Conservation (phyloP, 2,329 filamentous ascomycete genomes). For the Clonostachys sp. region DNA sequence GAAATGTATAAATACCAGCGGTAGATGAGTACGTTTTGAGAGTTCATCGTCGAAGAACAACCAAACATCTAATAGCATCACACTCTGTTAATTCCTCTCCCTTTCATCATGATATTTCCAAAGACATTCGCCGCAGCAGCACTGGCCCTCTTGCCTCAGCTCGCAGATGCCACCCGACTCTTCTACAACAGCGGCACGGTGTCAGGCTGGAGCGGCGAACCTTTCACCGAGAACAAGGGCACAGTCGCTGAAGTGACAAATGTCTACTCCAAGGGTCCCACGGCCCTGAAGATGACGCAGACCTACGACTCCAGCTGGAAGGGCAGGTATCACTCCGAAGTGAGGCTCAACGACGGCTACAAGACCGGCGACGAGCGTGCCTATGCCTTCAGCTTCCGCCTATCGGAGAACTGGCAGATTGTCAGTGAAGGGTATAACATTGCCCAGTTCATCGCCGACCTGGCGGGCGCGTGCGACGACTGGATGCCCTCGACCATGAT, state of each 20-base stretch:
- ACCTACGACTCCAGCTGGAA: slow-evolving; percentile 31
- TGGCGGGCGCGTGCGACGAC: slow-evolving; percentile 32
- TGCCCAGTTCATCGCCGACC: slow-evolving; percentile 46
- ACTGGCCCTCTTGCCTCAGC: slow-evolving; percentile 13
- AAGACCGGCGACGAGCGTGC: slow-evolving; percentile 35
- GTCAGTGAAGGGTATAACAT: slow-evolving; percentile 38
- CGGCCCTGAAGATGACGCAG: slow-evolving; percentile 39
- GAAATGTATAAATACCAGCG: no score
- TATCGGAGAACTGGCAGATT: slow-evolving; percentile 40
- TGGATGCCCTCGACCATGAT: slow-evolving; percentile 45
- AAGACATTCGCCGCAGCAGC: slow-evolving; percentile 5
- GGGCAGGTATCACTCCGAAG: slow-evolving; percentile 45
- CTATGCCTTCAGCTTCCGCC: slow-evolving; percentile 47
- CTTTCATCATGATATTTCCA: slow-evolving; percentile 4
- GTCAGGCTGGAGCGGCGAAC: slow-evolving; percentile 27
- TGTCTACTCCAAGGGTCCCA: slow-evolving; percentile 26
- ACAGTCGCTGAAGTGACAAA: slow-evolving; percentile 34
- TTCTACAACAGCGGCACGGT: slow-evolving; percentile 36
- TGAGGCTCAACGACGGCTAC: slow-evolving; percentile 35
- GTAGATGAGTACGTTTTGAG: no score
- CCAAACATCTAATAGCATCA: not conserved
- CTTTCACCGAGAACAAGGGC: slow-evolving; percentile 30
- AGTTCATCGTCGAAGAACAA: no score
- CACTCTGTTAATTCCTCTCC: not conserved
- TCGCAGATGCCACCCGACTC: slow-evolving; percentile 21